Evolutionary conservation across 257 asterid genomes (phyloP), one percentile per base, ranked within the genome.

Genomic region (Salvia hispanica): DNA sequence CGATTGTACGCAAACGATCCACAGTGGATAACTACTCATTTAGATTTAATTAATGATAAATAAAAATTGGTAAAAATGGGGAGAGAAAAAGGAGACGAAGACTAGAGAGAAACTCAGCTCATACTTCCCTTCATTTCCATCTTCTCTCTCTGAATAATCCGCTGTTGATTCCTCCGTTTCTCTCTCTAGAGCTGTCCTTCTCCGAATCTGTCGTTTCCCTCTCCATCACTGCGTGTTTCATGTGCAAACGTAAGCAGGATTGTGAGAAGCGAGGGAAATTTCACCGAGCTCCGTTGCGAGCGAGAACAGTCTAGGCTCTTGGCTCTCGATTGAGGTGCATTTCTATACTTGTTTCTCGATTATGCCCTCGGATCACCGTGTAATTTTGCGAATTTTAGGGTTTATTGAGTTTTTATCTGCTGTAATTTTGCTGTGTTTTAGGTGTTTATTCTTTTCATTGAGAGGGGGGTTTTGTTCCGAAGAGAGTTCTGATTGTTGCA

Each of bases 311-410:
- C 10, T 54, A 76, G 79, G 84, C 84, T 78, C 73, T 69, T 76
- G 66, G 63, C 66, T 68, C 59, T 70, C 81, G 86, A 85, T 87
- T 81, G 82, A 82, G 87, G 88, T 87, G 67, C 48, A 59, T 65
- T 37, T 61, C 47, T 62, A 21, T 47, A 16, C 67, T 80, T 36
- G 43, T 81, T 67, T 60, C 18, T 55, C 37, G 39, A 62, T 72
- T 62, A 66, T 62, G 72, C 42, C 45, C 28, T 69, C 55, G 75
- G 80, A 56, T 65, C 76, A 66, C 58, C 48, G 47, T 66, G 62
- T 65, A 13, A 77, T 77, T 36, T 34, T 64, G 8, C 50, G 16
- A 15, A 31, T 67, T 65, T 50, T 47, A 25, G 46, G 47, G 64
- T 58, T 57, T n/a, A 34, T 31, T n/a, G 13, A 5, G 14, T 57